A percentile compares a stretch with the other conserved stretches of the same genome.
Conservation (phyloP, 2,329 filamentous ascomycete genomes). For the Pezicula neosporulosa region DNA sequence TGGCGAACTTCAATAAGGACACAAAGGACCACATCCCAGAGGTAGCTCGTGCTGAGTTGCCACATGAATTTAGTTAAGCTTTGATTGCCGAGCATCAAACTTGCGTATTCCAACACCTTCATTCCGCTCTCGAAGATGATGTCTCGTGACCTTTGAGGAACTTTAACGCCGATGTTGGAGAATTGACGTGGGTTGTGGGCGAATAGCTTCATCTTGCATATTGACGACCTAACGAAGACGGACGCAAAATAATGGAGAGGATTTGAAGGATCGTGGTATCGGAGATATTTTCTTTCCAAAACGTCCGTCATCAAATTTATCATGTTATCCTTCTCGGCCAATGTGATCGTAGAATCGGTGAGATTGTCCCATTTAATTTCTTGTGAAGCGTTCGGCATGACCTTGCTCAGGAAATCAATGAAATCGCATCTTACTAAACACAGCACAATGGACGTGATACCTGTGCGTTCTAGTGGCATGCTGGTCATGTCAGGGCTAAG, state of each 20-base stretch:
- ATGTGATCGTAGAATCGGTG: slow-evolving; percentile 5
- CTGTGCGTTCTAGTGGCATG: slow-evolving; percentile 40
- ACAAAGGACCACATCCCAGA: slow-evolving; percentile 29
- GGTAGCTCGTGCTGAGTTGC: slow-evolving; percentile 23
- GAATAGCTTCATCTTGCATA: slow-evolving; percentile 20
- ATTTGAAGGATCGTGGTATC: slow-evolving; percentile 31
- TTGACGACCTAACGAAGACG: slow-evolving; percentile 8
- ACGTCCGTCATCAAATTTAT: slow-evolving; percentile 32
- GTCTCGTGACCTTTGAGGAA: slow-evolving; percentile 16
- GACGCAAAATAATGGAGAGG: slow-evolving; percentile 16
- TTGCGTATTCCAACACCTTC: slow-evolving; percentile 21
- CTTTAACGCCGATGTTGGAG: slow-evolving; percentile 8
- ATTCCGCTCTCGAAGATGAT: slow-evolving; percentile 19
- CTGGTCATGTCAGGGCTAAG: slow-evolving; percentile 41
- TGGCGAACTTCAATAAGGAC: slow-evolving; percentile 27
- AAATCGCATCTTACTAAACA: slow-evolving; percentile 35
- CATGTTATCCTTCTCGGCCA: slow-evolving; percentile 14
- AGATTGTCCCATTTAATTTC: slow-evolving; percentile 14
- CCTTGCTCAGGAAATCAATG: slow-evolving; percentile 33
- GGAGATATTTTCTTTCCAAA: slow-evolving; percentile 33
- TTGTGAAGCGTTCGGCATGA: slow-evolving; percentile 25
- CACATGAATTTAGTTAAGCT: slow-evolving; percentile 24
- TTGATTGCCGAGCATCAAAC: slow-evolving; percentile 13
- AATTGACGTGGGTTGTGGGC: slow-evolving; percentile 17
- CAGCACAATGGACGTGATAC: slow-evolving; percentile 36